These are phyloP conservation scores for Solanum medicagineum DNA, from an alignment of 257 asterid genomes.

Conservation along the genomic window DNA sequence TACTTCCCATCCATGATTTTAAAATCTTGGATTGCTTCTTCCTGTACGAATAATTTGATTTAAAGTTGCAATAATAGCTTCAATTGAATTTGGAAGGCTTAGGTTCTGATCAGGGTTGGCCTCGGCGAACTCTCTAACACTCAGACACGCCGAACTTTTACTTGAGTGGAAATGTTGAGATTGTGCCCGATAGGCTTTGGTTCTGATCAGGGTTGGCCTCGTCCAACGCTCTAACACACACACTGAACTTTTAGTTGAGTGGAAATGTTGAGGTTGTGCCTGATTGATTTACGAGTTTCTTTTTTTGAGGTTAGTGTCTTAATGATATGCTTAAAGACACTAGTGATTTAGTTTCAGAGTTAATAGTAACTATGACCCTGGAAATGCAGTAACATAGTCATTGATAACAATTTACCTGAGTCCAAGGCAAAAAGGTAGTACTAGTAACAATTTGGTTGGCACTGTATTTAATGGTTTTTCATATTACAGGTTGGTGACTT, in stretches of 20 bases:
- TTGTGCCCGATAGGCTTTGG: background rate
- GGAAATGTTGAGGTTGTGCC: background rate
- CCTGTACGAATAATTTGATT: background rate
- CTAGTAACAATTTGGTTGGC: background rate
- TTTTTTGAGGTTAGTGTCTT: background rate
- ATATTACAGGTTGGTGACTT: constrained; percentile 78
- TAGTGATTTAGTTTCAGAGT: background rate
- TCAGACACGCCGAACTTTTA: background rate
- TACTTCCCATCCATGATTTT: background rate
- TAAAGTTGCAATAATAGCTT: background rate
- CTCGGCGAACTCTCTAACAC: background rate
- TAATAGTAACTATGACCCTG: background rate
- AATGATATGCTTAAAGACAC: background rate
- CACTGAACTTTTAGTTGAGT: background rate
- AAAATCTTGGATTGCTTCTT: background rate
- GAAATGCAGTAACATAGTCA: background rate
- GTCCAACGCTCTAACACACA: background rate
- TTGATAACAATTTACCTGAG: background rate
- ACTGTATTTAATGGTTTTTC: constrained; percentile 1
- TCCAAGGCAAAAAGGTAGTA: background rate
- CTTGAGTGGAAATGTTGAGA: background rate
- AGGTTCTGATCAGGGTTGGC: background rate
- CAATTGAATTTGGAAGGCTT: background rate
- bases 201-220: background rate
- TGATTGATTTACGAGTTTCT: background rate